phyloP scores from a whole-genome alignment of 306 rosid genomes.

The Trifolium repens region DNA sequence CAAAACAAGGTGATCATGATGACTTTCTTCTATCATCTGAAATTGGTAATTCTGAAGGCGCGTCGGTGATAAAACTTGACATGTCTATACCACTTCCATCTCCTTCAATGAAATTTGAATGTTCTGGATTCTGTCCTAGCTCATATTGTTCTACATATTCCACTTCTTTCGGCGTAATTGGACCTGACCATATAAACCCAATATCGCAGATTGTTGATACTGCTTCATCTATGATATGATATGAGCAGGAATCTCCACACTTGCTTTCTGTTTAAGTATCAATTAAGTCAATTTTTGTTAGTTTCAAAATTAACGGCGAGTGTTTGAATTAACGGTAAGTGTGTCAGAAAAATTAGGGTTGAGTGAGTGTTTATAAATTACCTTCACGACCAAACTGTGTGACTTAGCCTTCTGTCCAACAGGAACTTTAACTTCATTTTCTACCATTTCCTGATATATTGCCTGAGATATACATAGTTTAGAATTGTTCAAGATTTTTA shows the following conservation, averaged over 20 bases:
- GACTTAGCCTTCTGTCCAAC: too few relatives aligned
- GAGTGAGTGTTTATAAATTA: too few relatives aligned
- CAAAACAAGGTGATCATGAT: slow-evolving; percentile 59
- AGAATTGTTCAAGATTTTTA: too few relatives aligned
- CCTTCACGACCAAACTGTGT: too few relatives aligned
- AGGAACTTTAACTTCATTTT: too few relatives aligned
- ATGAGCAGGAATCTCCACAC: slow-evolving; percentile 62
- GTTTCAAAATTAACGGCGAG: too few relatives aligned
- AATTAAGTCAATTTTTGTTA: neutral
- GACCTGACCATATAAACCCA: slow-evolving; percentile 88
- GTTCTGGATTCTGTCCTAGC: slow-evolving; percentile 77
- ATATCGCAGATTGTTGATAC: slow-evolving; percentile 67
- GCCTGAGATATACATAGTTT: too few relatives aligned
- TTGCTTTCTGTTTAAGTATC: slow-evolving; percentile 54
- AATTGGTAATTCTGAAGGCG: slow-evolving; percentile 48
- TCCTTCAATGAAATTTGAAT: slow-evolving; percentile 57
- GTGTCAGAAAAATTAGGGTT: too few relatives aligned
- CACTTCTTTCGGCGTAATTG: slow-evolving; percentile 83
- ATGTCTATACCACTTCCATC: slow-evolving; percentile 55
- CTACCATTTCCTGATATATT: too few relatives aligned
- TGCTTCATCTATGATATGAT: slow-evolving; percentile 76
- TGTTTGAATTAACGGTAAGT: too few relatives aligned
- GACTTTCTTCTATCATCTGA: slow-evolving; percentile 43
- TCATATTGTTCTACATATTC: slow-evolving; percentile 76
- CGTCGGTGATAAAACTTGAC: slow-evolving; percentile 62